Evolutionary conservation across 1,284 basidiomycete species (phyloP), one percentile per base, ranked within the genome.

Genomic region (Inonotus obliquus): DNA sequence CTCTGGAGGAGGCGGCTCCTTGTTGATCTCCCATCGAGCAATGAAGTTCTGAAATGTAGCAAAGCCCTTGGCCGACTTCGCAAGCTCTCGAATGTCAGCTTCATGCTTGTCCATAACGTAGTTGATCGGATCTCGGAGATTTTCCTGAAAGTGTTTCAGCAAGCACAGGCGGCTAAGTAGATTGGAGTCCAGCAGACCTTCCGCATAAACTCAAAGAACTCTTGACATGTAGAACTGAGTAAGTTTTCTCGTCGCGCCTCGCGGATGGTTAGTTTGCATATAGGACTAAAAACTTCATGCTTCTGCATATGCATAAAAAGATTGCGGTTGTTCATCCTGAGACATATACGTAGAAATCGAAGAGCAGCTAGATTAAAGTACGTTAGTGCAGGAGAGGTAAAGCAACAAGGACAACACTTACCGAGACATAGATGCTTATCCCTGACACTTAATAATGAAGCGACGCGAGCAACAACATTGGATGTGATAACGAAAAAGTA

Each of bases 371-470:
- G 11, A 65, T 52, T 65, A 2, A 61, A 55, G 62, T 52, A 67
- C 37, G n/a, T 47, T 13, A 51, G 10, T 19, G 13, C n/a, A 9
- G 10, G 9, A 14, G 19, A 29, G 27, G n/a, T 11, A 29, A 39
- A 54, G 55, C 49, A 38, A 49, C 10, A 14, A 49, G 23, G 48
- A 49, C 14, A 10, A 23, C 7, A 76, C 84, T 65, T 70, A 96
- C 94, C 90, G 71, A 96, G 85, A 41, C 92, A 86, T 56, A 98
- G 79, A 71, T 96, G 92, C 75, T 98, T 98, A 71, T 98, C 94
- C 69, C 86, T 85, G 49, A 87, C 83, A 65, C 84, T 86, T 54
- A 98, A 80, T 48, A 97, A 75, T n/a, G 87, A 85, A 41, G 89
- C 90, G 63, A 96, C 77, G 64, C 87, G 86, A 48, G 80, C 71